Conservation (phyloP, 2,329 filamentous ascomycete genomes). For the Aspergillus ibericus region DNA sequence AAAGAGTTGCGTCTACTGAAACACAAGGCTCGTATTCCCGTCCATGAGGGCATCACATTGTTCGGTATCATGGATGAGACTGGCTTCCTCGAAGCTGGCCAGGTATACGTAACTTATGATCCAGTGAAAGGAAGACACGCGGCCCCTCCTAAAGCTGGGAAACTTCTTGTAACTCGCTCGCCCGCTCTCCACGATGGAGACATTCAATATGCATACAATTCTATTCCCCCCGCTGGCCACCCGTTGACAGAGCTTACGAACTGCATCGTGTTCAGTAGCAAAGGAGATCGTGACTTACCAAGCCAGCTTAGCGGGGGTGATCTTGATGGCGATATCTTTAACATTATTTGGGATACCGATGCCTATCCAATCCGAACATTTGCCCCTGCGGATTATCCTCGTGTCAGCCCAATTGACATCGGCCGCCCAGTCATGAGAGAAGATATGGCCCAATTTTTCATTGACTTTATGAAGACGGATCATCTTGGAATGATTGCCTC, state of each 20-base stretch:
- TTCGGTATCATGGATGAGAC: conserved; percentile 87
- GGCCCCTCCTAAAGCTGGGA: conserved; percentile 18
- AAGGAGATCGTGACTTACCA: conserved; percentile 70
- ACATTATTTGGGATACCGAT: conserved; percentile 69
- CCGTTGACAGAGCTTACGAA: conserved; percentile 65
- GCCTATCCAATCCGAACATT: conserved; percentile 49
- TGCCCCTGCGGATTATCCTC: conserved; percentile 69
- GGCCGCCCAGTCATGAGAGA: conserved; percentile 56
- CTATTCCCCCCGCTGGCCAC: conserved; percentile 59
- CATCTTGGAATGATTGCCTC: conserved; percentile 66
- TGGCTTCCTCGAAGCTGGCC: conserved; percentile 61
- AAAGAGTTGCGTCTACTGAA: conserved; percentile 72
- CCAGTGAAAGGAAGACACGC: conserved; percentile 7
- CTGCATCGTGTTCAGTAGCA: conserved; percentile 74
- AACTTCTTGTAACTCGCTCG: conserved; percentile 69
- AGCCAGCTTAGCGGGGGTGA: conserved; percentile 80
- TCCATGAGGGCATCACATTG: conserved; percentile 69
- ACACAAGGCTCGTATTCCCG: conserved; percentile 72
- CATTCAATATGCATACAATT: conserved; percentile 65
- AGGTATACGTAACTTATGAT: conserved; percentile 43
- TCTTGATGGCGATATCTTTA: conserved; percentile 79
- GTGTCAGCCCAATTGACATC: conserved; percentile 59
- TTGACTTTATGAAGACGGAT: conserved; percentile 72
- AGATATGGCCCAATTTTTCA: conserved; percentile 79
- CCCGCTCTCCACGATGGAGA: conserved; percentile 82